Base-by-base conservation (phyloP, 1,139 yeast species). In the Blastobotrys illinoisensis region DNA sequence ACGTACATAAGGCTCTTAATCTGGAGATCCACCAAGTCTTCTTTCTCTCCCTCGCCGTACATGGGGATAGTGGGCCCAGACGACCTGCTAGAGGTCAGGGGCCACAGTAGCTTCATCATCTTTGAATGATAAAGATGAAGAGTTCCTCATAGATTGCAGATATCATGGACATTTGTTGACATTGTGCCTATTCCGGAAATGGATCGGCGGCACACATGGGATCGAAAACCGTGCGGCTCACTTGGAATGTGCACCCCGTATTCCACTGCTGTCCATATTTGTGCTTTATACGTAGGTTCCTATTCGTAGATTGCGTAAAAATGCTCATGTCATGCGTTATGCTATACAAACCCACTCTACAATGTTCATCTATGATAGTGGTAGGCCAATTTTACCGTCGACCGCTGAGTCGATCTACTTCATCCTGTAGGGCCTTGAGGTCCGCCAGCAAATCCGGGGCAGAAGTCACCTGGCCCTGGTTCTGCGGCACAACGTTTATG, bases 11-110 rank as follows among this genome's bases (percentile, higher is more conserved):
- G 68, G 3, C 86, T 74, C 61, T 79, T 82, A 56, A 83, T 74
- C 59, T 82, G 86, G 14, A 83, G 72, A 58, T 82, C 86, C 11
- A 81, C 73, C 3, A 82, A 74, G 65, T 84, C 89, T 54, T 77
- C 80, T 3, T 63, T 59, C 23, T 69, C 74, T 1, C 84, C 85
- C 54, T 74, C 77, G 19, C 67, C 58, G 59, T 77, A 82, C 7
- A 71, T 67, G 2, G 86, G 86, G 20, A 79, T 76, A 9, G 48
- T 28, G 13, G 40, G 40, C 40, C 40, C 40, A n/a, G 40, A 32
- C 16, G 40, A 32, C 40, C 40, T 11, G 16, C 16, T n/a, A n/a
- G 40, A 32, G 40, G 40, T 32, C 40, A 32, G 40, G 16, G 71
- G 71, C 60, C 67, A 62, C 57, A 68, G 59, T 45, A 67, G 59